Conservation (phyloP, 345 rosid genomes). For the Lepidium sativum region DNA sequence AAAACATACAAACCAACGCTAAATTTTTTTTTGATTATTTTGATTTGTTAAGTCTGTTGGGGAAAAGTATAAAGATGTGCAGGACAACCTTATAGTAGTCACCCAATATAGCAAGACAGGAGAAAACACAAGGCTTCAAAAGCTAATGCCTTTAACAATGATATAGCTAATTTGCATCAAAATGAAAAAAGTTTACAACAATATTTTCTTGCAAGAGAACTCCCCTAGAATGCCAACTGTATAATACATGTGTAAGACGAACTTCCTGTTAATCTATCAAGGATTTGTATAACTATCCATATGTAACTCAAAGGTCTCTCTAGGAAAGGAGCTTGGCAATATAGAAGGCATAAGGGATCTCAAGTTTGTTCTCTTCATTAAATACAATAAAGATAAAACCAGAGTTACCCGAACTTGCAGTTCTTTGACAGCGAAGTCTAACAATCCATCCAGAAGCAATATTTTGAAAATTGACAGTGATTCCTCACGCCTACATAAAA, state of each 20-base stretch:
- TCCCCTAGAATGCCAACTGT: not conserved
- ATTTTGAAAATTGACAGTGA: constrained; percentile 88
- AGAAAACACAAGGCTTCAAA: constrained; percentile 13
- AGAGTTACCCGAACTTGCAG: constrained; percentile 80
- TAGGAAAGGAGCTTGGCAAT: not conserved
- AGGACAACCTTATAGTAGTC: not conserved
- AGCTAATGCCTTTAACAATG: not conserved
- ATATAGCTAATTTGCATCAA: not conserved
- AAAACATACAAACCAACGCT: no score
- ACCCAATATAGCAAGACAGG: not conserved
- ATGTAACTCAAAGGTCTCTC: not conserved
- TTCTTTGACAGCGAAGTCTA: constrained; percentile 91
- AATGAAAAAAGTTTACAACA: not conserved
- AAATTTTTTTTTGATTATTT: no score
- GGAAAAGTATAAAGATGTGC: constrained; percentile 21
- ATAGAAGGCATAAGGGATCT: not conserved
- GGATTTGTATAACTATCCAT: not conserved
- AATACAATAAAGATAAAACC: not conserved
- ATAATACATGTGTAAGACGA: not conserved
- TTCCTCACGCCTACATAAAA: constrained; percentile 75
- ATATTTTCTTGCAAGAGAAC: not conserved
- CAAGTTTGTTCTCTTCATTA: not conserved
- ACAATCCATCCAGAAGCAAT: constrained; percentile 86
- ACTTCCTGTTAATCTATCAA: not conserved
- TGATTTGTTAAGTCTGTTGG: constrained; percentile 87